Base-by-base conservation (phyloP, 2,329 filamentous ascomycete species). In the Coniochaeta hoffmannii region DNA sequence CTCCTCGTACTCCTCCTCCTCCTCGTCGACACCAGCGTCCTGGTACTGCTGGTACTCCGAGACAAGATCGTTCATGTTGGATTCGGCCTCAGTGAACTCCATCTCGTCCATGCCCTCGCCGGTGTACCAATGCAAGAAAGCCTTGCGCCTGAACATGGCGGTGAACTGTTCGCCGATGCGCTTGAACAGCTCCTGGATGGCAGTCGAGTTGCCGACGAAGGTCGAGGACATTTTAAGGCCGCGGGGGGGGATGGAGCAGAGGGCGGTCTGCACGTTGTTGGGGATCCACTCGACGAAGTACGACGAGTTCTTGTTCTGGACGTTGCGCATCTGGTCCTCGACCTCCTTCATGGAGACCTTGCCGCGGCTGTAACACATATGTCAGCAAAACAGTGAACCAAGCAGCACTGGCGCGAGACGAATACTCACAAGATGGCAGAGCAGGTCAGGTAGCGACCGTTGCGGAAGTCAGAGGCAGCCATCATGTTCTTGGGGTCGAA, bases 401-500 rank as follows among this genome's bases (percentile, higher is more conserved):
- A 30, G 9, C 15, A 50, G 15, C 14, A 8, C 8, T 9, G 19
- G 9, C 6, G 22, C 3, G 22, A n/a, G 46, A 24, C 19, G 22
- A 30, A 11, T 60, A 78, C 84, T 76, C 75, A 88, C 85, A 99
- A 99, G 79, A 99, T 96, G 73, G 94, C 92, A 75, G 88, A 97
- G 88, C 94, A 99, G 67, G 94, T 99, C 71, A 99, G 86, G 84
- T 99, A 99, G 71, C 94, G 94, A 76, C 94, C 94, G 77, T 97
- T 99, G 70, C 94, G 90, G 91, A 99, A 99, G 82, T 99, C 94
- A 62, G 92, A 95, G 63, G 94, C 94, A 79, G 94, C 94, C 94
- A 99, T 99, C 93, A 99, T 99, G 88, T 99, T 99, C 91, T 97
- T 99, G 71, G 94, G 93, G 82, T 99, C 94, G 83, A 96, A 99